Conservation (phyloP, 1,139 yeast genomes). For the Tardiomyces blankii region DNA sequence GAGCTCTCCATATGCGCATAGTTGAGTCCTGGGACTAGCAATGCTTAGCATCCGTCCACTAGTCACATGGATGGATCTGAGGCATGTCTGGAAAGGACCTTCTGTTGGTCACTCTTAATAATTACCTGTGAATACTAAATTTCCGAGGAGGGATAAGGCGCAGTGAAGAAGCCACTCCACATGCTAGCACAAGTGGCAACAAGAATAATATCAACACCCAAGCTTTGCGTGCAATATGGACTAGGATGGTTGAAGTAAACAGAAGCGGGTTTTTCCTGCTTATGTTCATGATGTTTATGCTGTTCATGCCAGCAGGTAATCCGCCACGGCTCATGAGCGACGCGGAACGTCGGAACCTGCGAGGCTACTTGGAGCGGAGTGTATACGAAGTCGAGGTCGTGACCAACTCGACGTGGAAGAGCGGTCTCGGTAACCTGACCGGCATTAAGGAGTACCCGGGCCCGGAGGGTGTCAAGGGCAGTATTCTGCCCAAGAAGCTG, state of each 20-base stretch:
- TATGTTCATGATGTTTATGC: conserved; percentile 15
- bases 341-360: conserved; percentile 18
- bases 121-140: too few relatives aligned
- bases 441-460: conserved; percentile 35
- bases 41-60: too few relatives aligned
- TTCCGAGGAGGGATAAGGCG: too few relatives aligned
- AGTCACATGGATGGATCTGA: too few relatives aligned
- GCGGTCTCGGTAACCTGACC: conserved; percentile 63
- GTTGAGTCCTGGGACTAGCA: too few relatives aligned
- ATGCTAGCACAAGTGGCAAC: too few relatives aligned
- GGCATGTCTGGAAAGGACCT: too few relatives aligned
- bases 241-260: conserved; percentile 4
- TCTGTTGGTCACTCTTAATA: too few relatives aligned
- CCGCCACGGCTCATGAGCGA: conserved; percentile 21
- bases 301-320: conserved; percentile 18
- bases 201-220: too few relatives aligned
- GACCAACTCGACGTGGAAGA: conserved; percentile 31
- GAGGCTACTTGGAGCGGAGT: conserved; percentile 26
- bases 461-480: neutral
- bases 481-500: neutral
- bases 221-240: neutral
- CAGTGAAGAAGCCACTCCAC: too few relatives aligned
- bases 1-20: too few relatives aligned
- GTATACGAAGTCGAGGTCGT: conserved; percentile 27
- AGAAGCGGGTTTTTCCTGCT: conserved; percentile 15